These are phyloP conservation scores for Neoascochyta sp. DNA, from an alignment of 2,329 filamentous ascomycete species.

Conservation along the genomic window DNA sequence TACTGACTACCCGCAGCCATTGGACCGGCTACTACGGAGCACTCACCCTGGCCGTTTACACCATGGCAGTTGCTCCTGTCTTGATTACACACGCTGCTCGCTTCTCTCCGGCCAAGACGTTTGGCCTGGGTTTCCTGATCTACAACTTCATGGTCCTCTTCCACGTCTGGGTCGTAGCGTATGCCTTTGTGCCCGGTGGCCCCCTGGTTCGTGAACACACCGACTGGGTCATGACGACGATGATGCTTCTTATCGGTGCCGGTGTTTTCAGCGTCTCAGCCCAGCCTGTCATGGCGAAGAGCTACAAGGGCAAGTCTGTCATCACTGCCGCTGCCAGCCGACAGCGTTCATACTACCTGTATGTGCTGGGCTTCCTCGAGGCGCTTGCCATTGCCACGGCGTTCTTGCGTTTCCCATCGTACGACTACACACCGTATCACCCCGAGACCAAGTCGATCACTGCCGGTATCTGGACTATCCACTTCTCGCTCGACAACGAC, in stretches of 20 bases:
- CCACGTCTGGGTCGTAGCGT: constrained; percentile 97
- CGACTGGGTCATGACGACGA: constrained; percentile 88
- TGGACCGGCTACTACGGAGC: constrained; percentile 91
- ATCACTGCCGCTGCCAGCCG: constrained; percentile 49
- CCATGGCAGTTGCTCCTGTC: constrained; percentile 74
- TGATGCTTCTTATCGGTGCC: constrained; percentile 77
- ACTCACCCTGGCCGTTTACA: constrained; percentile 69
- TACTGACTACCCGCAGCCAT: constrained; percentile 72
- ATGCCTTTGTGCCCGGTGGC: constrained; percentile 94
- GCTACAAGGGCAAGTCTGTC: constrained; percentile 44
- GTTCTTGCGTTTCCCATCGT: constrained; percentile 86
- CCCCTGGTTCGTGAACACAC: constrained; percentile 89
- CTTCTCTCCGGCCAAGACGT: constrained; percentile 72
- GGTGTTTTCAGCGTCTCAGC: constrained; percentile 69
- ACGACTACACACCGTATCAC: constrained; percentile 90
- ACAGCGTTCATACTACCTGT: constrained; percentile 64
- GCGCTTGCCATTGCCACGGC: constrained; percentile 74
- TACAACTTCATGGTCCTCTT: constrained; percentile 97
- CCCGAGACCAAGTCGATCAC: constrained; percentile 82
- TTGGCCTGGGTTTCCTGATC: constrained; percentile 82
- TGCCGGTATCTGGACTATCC: constrained; percentile 96
- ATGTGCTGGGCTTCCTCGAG: constrained; percentile 71
- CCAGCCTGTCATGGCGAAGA: constrained; percentile 48
- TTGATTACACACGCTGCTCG: constrained; percentile 73
- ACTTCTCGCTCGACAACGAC: constrained; percentile 96